Percentiles rank a stretch among this genome's conserved stretches.
These are phyloP conservation scores for Flaveria linearis DNA, from an alignment of 129 eudicot species.

Conservation along the genomic window DNA sequence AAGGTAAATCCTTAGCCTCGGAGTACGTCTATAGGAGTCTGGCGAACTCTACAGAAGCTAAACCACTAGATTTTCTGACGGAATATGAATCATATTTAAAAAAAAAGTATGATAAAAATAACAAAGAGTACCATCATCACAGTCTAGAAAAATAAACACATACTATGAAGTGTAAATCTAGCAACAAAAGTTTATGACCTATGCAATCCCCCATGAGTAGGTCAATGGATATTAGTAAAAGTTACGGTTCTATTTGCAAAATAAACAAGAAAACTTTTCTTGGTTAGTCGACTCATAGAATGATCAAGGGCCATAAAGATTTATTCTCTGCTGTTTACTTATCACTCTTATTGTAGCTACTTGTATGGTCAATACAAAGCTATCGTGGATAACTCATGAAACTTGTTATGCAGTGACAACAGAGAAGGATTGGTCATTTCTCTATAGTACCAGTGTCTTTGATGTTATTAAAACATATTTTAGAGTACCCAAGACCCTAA, in stretches of 20 bases:
- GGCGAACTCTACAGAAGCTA: neutral
- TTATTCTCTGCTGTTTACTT: neutral
- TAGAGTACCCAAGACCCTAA: slow-evolving; percentile 1
- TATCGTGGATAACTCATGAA: neutral
- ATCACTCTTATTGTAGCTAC: neutral
- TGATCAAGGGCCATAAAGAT: neutral
- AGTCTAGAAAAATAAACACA: neutral
- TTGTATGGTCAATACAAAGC: neutral
- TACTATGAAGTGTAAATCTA: neutral
- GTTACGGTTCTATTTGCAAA: neutral
- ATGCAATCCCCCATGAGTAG: slow-evolving; percentile 12
- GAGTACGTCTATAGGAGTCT: neutral
- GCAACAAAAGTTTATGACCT: neutral
- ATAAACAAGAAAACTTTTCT: neutral
- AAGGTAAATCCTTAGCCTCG: neutral
- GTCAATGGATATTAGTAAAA: neutral
- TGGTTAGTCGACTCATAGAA: slow-evolving; percentile 3
- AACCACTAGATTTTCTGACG: neutral
- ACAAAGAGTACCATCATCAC: neutral
- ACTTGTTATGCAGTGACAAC: neutral
- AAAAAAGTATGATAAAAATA: neutral
- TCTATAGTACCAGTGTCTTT: neutral
- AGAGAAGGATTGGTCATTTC: neutral
- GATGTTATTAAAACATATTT: neutral
- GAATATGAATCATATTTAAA: neutral